Evolutionary conservation across 2,329 filamentous ascomycete species (phyloP), one percentile per base, ranked within the genome.

Genomic region (Exophiala calicioides): DNA sequence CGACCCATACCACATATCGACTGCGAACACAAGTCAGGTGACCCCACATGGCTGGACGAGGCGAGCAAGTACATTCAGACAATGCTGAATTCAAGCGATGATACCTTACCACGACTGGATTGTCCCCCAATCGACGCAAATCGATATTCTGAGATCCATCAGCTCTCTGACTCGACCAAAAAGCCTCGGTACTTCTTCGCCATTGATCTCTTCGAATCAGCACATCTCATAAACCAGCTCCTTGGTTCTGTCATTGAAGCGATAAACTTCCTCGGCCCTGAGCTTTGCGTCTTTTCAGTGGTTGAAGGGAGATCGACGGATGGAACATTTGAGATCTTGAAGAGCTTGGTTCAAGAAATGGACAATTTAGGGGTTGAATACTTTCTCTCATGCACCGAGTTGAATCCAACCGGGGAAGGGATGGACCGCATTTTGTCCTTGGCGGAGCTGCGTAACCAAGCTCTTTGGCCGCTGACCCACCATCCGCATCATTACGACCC

Each of bases 291-390:
- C 0, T 62, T 82, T 1, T 80, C 77, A 1, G 73, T 81, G 16
- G 68, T 81, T 9, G 78, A 81, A 52, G 78, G 78, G 9, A 68
- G 76, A 55, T 81, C 78, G 0, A 57, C 68, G 15, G 78, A 82
- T 48, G 77, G 76, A 4, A 81, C 79, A 0, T 68, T 59, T 24
- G 75, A 79, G 24, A 65, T 81, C 5, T 67, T 82, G 2, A 49
- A 63, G 2, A 63, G 66, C 1, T 58, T 82, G 8, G 60, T 58
- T 1, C 57, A 64, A 1, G 62, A 66, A 3, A 57, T 82, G 0
- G 58, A 70, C 9, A 56, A 54, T 10, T 52, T 61, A 21, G 59
- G 58, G 6, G 51, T 53, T 3, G 39, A 36, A n/a, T 61, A 58
- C 37, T 56, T 50, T 37, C 37, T 62, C 26, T 53, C 47, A 13